These are phyloP conservation scores for Pulveroboletus frians DNA, from an alignment of 768 basidiomycete species.

Conservation along the genomic window DNA sequence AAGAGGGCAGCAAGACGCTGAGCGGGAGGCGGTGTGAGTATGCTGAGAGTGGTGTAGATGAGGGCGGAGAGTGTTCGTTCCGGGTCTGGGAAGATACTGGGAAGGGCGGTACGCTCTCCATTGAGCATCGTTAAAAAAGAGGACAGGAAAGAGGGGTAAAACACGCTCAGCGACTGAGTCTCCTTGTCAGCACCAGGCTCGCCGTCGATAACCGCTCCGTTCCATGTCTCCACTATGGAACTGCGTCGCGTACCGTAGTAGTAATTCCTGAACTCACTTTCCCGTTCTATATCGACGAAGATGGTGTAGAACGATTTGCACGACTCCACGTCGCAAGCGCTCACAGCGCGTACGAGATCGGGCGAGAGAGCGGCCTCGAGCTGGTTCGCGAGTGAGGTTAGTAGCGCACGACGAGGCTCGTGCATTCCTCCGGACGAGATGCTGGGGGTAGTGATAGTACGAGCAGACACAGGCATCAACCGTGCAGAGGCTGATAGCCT, in stretches of 20 bases:
- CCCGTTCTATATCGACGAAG: constrained; percentile 87
- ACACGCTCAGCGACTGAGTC: constrained; percentile 52
- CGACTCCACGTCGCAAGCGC: constrained; percentile 63
- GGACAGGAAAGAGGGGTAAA: constrained; percentile 73
- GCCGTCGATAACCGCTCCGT: constrained; percentile 42
- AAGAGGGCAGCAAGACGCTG: constrained; percentile 71
- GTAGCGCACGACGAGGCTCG: constrained; percentile 75
- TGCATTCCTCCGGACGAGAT: constrained; percentile 36
- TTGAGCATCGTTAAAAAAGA: constrained; percentile 61
- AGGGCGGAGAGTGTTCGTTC: constrained; percentile 70
- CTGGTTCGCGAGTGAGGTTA: constrained; percentile 93
- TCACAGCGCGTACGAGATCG: constrained; percentile 85
- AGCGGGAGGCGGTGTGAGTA: constrained; percentile 74
- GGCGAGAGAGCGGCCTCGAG: constrained; percentile 89
- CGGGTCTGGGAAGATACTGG: constrained; percentile 86
- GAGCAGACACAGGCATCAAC: constrained; percentile 89
- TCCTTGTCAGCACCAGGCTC: constrained; percentile 40
- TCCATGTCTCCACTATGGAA: constrained; percentile 65
- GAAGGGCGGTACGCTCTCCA: constrained; percentile 67
- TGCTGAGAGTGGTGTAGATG: constrained; percentile 74
- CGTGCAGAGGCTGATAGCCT: constrained; percentile 84
- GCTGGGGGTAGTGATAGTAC: constrained; percentile 58
- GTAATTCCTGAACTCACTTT: constrained; percentile 89
- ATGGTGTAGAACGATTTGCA: constrained; percentile 81
- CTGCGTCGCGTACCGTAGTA: constrained; percentile 83